Evolutionary conservation across 1,284 basidiomycete genomes (phyloP).

Genomic region (Cryptococcus maquisensis): DNA sequence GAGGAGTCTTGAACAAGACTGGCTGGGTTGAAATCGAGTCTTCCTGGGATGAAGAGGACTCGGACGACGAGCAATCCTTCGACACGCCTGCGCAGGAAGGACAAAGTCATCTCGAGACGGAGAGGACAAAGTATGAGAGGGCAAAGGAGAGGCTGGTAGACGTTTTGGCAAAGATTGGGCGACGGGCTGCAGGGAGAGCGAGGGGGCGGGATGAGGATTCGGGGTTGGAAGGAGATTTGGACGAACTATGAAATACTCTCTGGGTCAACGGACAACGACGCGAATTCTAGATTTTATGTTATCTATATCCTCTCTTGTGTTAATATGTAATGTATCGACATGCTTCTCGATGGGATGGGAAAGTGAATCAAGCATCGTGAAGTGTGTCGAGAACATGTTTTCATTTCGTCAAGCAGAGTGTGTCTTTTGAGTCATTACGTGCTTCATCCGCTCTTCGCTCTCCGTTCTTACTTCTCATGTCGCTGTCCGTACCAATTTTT

Average conservation of each 20-base stretch:
- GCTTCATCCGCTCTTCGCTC: too few relatives aligned
- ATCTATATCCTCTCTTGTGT: not conserved
- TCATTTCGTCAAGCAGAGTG: not conserved
- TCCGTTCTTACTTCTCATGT: too few relatives aligned
- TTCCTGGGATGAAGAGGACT: slow-evolving; percentile 15
- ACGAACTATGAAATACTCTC: slow-evolving; percentile 29
- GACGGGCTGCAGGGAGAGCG: slow-evolving; percentile 36
- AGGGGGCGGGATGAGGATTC: slow-evolving; percentile 39
- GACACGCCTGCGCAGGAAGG: not conserved
- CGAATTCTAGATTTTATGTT: not conserved
- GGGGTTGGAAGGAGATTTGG: slow-evolving; percentile 40
- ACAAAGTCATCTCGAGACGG: slow-evolving; percentile 11
- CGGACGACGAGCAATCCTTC: slow-evolving; percentile 2
- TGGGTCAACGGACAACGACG: too few relatives aligned
- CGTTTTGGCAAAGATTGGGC: slow-evolving; percentile 34
- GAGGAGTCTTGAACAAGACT: slow-evolving; percentile 40
- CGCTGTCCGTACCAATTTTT: too few relatives aligned
- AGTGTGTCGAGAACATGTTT: too few relatives aligned
- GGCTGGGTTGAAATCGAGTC: slow-evolving; percentile 30
- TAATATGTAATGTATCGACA: not conserved
- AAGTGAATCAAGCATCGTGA: not conserved
- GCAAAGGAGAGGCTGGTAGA: slow-evolving; percentile 42
- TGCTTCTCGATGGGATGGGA: not conserved
- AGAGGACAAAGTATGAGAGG: slow-evolving; percentile 28
- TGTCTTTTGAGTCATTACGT: not conserved